Conservation (phyloP, 805 yeast species). For the Nakazawaea holstii region DNA sequence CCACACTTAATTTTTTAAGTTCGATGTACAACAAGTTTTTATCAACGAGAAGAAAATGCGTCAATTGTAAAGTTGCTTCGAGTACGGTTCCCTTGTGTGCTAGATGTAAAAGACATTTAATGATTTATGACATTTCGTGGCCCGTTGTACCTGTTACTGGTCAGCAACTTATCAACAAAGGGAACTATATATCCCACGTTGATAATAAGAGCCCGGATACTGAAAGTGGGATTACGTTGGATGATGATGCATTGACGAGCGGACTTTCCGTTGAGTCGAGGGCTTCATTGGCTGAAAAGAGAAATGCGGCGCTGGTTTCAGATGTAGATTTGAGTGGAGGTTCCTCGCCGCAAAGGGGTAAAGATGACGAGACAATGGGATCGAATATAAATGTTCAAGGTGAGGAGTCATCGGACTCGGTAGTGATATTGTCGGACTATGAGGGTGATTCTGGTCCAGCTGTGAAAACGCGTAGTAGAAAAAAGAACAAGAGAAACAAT, state of each 20-base stretch:
- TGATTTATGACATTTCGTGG: slow-evolving; percentile 16
- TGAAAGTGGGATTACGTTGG: neutral
- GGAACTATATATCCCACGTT: neutral
- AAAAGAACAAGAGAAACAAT: neutral
- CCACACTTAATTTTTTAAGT: neutral
- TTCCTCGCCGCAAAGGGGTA: neutral
- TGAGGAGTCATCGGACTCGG: neutral
- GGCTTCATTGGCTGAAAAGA: neutral
- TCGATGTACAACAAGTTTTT: slow-evolving; percentile 1
- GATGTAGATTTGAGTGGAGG: too few relatives aligned
- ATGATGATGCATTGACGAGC: neutral
- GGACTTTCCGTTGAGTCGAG: neutral
- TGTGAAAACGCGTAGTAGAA: neutral
- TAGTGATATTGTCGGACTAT: neutral
- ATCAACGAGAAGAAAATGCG: neutral
- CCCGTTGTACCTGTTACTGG: neutral
- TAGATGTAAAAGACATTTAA: slow-evolving; percentile 22
- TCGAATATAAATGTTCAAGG: too few relatives aligned
- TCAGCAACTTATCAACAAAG: neutral
- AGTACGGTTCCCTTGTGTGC: slow-evolving; percentile 14
- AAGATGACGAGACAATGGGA: too few relatives aligned
- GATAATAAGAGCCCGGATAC: neutral
- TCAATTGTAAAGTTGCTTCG: neutral
- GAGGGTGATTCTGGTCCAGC: neutral
- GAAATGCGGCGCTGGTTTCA: too few relatives aligned